These are phyloP conservation scores for Huntiella omanensis DNA, from an alignment of 2,329 filamentous ascomycete species.

Conservation along the genomic window DNA sequence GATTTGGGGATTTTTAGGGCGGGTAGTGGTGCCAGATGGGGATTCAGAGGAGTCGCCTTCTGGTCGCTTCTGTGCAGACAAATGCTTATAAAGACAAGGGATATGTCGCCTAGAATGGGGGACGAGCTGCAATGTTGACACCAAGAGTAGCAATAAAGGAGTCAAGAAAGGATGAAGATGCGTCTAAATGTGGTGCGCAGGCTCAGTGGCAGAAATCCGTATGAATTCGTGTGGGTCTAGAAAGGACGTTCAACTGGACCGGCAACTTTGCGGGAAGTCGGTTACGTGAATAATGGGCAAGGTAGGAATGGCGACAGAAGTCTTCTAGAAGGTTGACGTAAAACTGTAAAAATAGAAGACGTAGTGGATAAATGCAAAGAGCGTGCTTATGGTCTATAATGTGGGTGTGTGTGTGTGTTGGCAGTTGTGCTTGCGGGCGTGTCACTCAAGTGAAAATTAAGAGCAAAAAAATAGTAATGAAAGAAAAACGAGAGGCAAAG, in stretches of 20 bases:
- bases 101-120: background rate
- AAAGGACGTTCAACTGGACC: too few species aligned
- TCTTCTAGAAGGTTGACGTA: background rate
- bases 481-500: constrained; percentile 5
- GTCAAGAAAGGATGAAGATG: background rate
- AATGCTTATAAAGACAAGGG: background rate
- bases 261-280: background rate
- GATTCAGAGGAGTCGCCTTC: background rate
- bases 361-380: background rate
- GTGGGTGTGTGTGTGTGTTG: background rate
- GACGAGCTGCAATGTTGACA: background rate
- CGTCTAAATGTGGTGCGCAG: background rate
- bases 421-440: constrained; percentile 4
- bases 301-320: background rate
- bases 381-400: background rate
- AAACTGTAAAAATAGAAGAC: constrained; percentile 1
- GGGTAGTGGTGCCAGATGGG: background rate
- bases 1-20: background rate
- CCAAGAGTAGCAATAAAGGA: background rate
- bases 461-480: constrained; percentile 1
- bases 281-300: background rate
- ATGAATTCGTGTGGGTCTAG: too few species aligned
- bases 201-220: too few species aligned
- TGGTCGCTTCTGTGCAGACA: background rate
- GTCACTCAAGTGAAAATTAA: background rate